Conservation (phyloP, 2,329 filamentous ascomycete genomes). For the Septoria petroselini region DNA sequence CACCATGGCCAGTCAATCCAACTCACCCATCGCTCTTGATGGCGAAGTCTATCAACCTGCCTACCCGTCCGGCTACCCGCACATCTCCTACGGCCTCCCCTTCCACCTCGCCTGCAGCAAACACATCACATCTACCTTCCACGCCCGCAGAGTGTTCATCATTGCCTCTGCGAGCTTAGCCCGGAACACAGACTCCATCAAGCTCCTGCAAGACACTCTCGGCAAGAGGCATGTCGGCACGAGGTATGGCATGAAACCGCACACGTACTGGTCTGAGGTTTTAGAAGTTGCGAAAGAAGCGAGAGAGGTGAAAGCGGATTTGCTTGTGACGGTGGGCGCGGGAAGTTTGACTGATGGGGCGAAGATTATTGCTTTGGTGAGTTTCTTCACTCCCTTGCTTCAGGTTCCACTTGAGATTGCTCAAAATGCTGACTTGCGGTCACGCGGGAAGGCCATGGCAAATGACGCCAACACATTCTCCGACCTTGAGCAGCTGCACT, state of each 20-base stretch:
- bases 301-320: slow-evolving; percentile 42
- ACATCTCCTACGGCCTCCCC: slow-evolving; percentile 49
- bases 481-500: slow-evolving; percentile 14
- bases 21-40: not conserved
- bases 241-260: slow-evolving; percentile 52
- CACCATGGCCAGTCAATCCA: not conserved
- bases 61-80: slow-evolving; percentile 33
- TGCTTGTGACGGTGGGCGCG: slow-evolving; percentile 54
- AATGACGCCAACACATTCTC: slow-evolving; percentile 17
- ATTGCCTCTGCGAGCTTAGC: slow-evolving; percentile 52
- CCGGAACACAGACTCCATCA: slow-evolving; percentile 46
- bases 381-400: not conserved
- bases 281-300: slow-evolving; percentile 48
- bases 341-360: slow-evolving; percentile 56
- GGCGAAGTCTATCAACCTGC: slow-evolving; percentile 14
- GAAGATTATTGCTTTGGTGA: slow-evolving; percentile 51
- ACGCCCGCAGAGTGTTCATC: slow-evolving; percentile 48
- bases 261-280: slow-evolving; percentile 55
- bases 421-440: no score
- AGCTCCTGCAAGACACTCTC: slow-evolving; percentile 43
- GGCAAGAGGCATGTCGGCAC: slow-evolving; percentile 46
- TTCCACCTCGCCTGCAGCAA: slow-evolving; percentile 47
- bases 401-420: no score
- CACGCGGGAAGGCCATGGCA: slow-evolving; percentile 16
- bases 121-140: slow-evolving; percentile 48